These are phyloP conservation scores for Pseudocercospora vitis DNA, from an alignment of 2,329 filamentous ascomycete genomes.

Conservation along the genomic window DNA sequence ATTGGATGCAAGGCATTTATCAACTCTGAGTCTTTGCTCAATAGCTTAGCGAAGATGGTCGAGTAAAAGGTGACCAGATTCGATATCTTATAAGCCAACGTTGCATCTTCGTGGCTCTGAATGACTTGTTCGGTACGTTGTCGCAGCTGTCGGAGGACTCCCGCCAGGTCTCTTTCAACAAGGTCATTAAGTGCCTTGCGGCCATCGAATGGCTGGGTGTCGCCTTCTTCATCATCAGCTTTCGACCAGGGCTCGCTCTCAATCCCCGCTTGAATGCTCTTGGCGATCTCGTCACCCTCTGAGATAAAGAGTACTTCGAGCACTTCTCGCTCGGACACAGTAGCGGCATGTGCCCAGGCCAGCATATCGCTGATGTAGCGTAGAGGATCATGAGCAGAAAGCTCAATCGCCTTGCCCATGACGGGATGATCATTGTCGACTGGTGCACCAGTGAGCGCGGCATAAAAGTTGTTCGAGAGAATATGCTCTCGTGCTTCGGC, in stretches of 20 bases:
- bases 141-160: constrained; percentile 78
- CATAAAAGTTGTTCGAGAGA: constrained; percentile 84
- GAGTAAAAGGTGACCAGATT: constrained; percentile 89
- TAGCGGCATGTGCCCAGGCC: constrained; percentile 91
- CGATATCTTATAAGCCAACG: constrained; percentile 83
- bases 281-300: constrained; percentile 84
- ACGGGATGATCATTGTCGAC: constrained; percentile 54
- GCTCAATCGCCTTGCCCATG: constrained; percentile 81
- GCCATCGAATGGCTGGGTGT: constrained; percentile 67
- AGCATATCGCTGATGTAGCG: constrained; percentile 97
- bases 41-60: constrained; percentile 76
- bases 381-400: constrained; percentile 86
- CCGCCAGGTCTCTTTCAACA: constrained; percentile 80
- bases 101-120: constrained; percentile 86
- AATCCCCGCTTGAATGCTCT: constrained; percentile 74
- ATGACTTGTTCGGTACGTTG: constrained; percentile 90
- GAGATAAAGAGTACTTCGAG: constrained; percentile 88
- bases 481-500: constrained; percentile 85
- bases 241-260: constrained; percentile 79
- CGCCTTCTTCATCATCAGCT: constrained; percentile 50
- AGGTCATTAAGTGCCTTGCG: constrained; percentile 78
- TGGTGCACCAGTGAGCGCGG: constrained; percentile 74
- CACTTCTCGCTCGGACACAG: constrained; percentile 90
- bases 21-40: constrained; percentile 68
- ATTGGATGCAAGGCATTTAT: constrained; percentile 67